Conservation (phyloP, 2,329 filamentous ascomycete genomes). For the Fusarium sp. region DNA sequence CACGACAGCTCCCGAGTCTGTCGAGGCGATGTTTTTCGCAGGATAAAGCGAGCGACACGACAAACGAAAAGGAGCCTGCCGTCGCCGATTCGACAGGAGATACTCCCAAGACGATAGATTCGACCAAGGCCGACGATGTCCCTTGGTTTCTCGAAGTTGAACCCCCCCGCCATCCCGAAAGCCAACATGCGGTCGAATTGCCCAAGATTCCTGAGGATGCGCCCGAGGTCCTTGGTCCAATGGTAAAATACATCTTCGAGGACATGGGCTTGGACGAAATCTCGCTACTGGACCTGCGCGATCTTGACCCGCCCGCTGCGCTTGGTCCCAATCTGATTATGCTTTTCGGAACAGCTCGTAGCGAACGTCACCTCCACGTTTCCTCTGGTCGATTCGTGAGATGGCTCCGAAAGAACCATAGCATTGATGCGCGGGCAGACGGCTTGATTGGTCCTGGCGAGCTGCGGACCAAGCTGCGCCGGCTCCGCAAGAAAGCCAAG, state of each 20-base stretch:
- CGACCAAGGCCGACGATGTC: conserved; percentile 56
- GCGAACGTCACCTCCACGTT: conserved; percentile 93
- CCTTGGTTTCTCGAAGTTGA: conserved; percentile 93
- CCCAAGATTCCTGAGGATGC: conserved; percentile 75
- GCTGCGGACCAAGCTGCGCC: conserved; percentile 86
- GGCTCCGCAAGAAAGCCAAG: conserved; percentile 86
- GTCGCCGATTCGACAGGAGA: conserved; percentile 35
- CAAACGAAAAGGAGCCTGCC: conserved; percentile 30
- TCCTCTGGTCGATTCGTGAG: conserved; percentile 91
- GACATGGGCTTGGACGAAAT: conserved; percentile 91
- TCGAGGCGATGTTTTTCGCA: conserved; percentile 47
- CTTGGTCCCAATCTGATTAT: conserved; percentile 92
- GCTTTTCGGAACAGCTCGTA: conserved; percentile 92
- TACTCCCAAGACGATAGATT: conserved; percentile 44
- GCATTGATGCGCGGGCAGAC: conserved; percentile 84
- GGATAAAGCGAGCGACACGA: conserved; percentile 21
- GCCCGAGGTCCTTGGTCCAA: conserved; percentile 78
- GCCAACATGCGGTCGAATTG: conserved; percentile 63
- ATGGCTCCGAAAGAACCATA: conserved; percentile 83
- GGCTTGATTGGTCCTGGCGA: conserved; percentile 92
- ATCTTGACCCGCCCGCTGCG: conserved; percentile 87
- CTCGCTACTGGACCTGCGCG: conserved; percentile 84
- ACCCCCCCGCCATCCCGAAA: conserved; percentile 66
- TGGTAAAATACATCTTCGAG: conserved; percentile 85
- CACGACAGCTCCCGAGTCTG: conserved; percentile 35